Base-by-base conservation (phyloP, 169 alveolate species). In the Cryptosporidium ubiquitum region DNA sequence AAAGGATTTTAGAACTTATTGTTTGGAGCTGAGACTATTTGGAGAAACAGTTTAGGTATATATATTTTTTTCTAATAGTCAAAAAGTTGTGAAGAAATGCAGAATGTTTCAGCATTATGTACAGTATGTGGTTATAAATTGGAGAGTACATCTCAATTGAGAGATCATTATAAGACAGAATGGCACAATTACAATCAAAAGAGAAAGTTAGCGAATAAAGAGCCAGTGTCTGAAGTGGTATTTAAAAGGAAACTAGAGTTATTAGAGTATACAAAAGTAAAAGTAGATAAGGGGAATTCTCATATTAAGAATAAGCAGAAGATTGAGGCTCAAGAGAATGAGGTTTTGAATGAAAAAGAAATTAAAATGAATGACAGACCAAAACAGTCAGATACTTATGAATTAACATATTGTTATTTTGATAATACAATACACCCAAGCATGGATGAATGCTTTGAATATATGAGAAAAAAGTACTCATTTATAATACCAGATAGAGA, bases 151-250 rank as follows among this genome's bases (percentile, higher is more conserved):
- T 5, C 16, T 16, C 26, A 16, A 3, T 37, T 79, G 16, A 58
- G 74, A 5, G 79, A 79, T 20, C 97, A 95, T 61, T 95, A 91
- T 47, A 95, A 94, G 79, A 91, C 96, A 5, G 97, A 95, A 58
- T 95, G 97, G 97, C 97, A 95, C 69, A 91, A 86, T 18, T 95
- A 95, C 84, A 95, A 95, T 86, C 86, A 93, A 61, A 94, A 95
- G 75, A 91, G 97, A 66, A 95, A 95, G 93, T 85, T 92, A 57
- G 71, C 86, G 23, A 86, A 86, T 47, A 55, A 85, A 47, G 86
- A 58, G 58, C 91, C 91, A 20, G 91, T 92, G 9, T 69, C 85
- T 20, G 94, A 92, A n/a, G 33, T 37, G 52, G 69, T 85, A 40
- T 92, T 92, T 71, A 84, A 69, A 61, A 85, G 92, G 64, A 92